Conservation (phyloP, 371 early-diverging fungal genomes). For the Saksenaea vasiformis region DNA sequence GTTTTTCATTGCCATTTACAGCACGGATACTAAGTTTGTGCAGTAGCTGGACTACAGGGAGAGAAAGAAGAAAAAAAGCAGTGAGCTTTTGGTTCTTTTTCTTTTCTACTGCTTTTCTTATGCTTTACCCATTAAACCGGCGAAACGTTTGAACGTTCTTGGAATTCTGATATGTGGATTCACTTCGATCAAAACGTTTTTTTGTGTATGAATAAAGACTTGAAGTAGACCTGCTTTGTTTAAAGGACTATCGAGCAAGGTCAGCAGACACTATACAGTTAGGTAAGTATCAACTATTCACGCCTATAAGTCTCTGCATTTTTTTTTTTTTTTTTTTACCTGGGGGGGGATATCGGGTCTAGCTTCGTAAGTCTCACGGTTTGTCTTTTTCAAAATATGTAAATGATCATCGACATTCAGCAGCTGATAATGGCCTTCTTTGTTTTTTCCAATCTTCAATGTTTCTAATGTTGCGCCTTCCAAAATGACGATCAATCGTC, state of each 20-base stretch:
- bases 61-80: not conserved
- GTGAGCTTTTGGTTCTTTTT: not conserved
- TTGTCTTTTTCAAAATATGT: slow-evolving; percentile 83
- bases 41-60: slow-evolving; percentile 93
- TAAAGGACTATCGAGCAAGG: slow-evolving; percentile 95
- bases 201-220: slow-evolving; percentile 94
- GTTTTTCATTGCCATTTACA: slow-evolving; percentile 87
- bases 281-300: not conserved
- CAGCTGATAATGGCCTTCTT: slow-evolving; percentile 89
- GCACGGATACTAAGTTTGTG: slow-evolving; percentile 96
- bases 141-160: slow-evolving; percentile 97
- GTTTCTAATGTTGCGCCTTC: slow-evolving; percentile 92
- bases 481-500: slow-evolving; percentile 92
- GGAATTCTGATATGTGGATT: slow-evolving; percentile 98
- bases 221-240: slow-evolving; percentile 96
- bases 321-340: slow-evolving; percentile 39
- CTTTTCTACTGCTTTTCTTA: not conserved
- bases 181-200: slow-evolving; percentile 96
- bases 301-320: not conserved
- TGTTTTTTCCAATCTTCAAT: slow-evolving; percentile 91
- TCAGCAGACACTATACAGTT: slow-evolving; percentile 85
- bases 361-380: slow-evolving; percentile 80
- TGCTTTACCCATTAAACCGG: slow-evolving; percentile 87
- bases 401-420: slow-evolving; percentile 97
- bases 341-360: slow-evolving; percentile 98